Percentiles rank a stretch among this genome's conserved stretches.
These are phyloP conservation scores for Phytophthora foliorum DNA, from an alignment of 352 stramenopile genomes.

Conservation along the genomic window DNA sequence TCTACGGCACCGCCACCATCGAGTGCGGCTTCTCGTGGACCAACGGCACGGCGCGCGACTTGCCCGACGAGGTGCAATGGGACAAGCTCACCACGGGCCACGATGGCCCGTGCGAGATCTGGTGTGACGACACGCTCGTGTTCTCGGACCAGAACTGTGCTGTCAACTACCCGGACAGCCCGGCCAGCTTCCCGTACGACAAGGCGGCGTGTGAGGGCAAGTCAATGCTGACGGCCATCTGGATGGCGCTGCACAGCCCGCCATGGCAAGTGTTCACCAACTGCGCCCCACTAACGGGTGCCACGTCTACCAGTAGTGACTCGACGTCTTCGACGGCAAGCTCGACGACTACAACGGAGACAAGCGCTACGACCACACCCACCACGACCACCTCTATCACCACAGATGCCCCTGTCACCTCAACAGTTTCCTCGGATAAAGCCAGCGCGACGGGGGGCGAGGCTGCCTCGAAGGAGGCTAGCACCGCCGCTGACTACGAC, in stretches of 20 bases:
- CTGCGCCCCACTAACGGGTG: conserved; percentile 40
- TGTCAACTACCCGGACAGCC: conserved; percentile 35
- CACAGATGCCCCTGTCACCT: conserved; percentile 16
- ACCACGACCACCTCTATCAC: conserved; percentile 11
- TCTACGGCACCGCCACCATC: conserved; percentile 38
- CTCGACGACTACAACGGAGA: conserved; percentile 13
- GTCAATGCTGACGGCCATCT: conserved; percentile 47
- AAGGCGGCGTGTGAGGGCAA: conserved; percentile 42
- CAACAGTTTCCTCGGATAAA: conserved; percentile 6
- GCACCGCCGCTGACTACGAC: conserved; percentile 30
- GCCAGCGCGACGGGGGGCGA: neutral
- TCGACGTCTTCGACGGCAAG: conserved; percentile 14
- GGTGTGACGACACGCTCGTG: conserved; percentile 53
- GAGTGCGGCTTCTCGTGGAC: conserved; percentile 55
- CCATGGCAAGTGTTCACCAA: conserved; percentile 65
- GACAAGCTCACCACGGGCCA: conserved; percentile 47
- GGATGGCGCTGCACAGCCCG: conserved; percentile 54
- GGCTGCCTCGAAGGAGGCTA: conserved; percentile 13
- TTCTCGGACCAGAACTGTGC: conserved; percentile 55
- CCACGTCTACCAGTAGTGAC: conserved; percentile 13
- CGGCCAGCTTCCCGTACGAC: conserved; percentile 54
- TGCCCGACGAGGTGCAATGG: conserved; percentile 53
- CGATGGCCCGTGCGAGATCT: conserved; percentile 55
- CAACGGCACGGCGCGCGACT: conserved; percentile 39
- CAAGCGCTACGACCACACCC: conserved; percentile 5